Percentiles rank a stretch among this genome's conserved stretches.
Evolutionary conservation across 2,329 filamentous ascomycete species (phyloP).

Genomic region (Cladophialophora bantiana): DNA sequence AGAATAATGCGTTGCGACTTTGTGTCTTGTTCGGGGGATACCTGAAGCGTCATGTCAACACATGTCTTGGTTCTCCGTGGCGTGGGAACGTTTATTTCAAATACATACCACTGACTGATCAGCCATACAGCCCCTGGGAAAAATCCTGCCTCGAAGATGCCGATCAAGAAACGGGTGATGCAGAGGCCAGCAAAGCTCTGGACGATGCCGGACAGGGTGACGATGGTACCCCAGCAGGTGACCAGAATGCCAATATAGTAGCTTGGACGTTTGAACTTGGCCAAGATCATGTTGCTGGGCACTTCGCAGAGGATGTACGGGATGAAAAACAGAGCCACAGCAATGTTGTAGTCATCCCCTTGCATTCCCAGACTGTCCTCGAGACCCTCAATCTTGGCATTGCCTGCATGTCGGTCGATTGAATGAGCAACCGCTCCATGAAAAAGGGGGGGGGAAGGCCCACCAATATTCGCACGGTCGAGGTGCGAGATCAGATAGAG

Average conservation of each 20-base stretch:
- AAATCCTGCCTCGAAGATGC: slow-evolving; percentile 46
- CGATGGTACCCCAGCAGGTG: background rate
- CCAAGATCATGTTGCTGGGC: slow-evolving; percentile 56
- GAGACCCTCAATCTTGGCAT: slow-evolving; percentile 54
- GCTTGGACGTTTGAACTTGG: slow-evolving; percentile 32
- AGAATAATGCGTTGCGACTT: slow-evolving; percentile 43
- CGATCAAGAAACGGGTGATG: slow-evolving; percentile 44
- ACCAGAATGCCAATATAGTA: background rate
- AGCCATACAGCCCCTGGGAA: slow-evolving; percentile 43
- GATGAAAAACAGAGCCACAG: slow-evolving; percentile 40
- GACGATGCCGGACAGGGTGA: slow-evolving; percentile 48
- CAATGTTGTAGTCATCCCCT: slow-evolving; percentile 48
- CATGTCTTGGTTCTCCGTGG: too few species aligned
- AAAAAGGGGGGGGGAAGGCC: too few species aligned
- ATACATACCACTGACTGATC: background rate
- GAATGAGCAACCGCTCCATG: background rate
- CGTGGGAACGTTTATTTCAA: background rate
- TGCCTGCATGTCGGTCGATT: slow-evolving; percentile 50
- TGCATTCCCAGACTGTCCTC: slow-evolving; percentile 53
- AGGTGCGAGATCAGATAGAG: too few species aligned
- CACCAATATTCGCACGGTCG: background rate
- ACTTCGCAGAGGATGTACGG: slow-evolving; percentile 45
- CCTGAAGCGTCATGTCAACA: too few species aligned
- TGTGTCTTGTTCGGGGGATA: too few species aligned
- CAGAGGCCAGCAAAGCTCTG: slow-evolving; percentile 41